These are phyloP conservation scores for Metarhizium guizhouense DNA, from an alignment of 2,329 filamentous ascomycete genomes.

Conservation along the genomic window DNA sequence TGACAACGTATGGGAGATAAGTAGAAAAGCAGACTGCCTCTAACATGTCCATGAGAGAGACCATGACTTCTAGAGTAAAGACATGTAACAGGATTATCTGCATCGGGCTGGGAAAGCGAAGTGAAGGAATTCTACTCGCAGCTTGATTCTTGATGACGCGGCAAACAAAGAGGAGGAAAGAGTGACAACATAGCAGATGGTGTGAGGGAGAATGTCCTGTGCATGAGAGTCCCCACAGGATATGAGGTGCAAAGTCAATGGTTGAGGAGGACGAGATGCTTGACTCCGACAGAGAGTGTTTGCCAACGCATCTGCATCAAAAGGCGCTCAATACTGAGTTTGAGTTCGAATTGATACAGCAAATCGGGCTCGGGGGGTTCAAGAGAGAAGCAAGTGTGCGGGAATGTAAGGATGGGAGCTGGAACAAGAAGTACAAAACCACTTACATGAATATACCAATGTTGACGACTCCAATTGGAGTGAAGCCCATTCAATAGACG, in stretches of 20 bases:
- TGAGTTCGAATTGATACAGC: not conserved
- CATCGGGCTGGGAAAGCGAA: no score
- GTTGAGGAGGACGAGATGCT: no score
- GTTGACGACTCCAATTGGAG: not conserved
- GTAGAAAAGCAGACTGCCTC: no score
- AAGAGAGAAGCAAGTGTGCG: not conserved
- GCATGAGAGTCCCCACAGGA: not conserved
- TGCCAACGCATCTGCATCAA: not conserved
- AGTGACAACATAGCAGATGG: not conserved
- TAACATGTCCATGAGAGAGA: no score
- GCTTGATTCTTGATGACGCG: no score
- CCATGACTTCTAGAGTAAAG: no score
- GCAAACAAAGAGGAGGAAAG: not conserved
- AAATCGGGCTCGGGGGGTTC: not conserved
- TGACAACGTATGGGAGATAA: no score
- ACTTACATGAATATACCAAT: not conserved
- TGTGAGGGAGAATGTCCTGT: not conserved
- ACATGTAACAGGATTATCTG: no score
- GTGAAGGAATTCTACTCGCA: no score
- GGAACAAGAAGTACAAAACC: not conserved
- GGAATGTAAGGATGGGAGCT: not conserved
- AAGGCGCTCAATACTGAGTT: not conserved
- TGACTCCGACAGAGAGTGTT: not conserved
- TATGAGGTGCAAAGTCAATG: not conserved
- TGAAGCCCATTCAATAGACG: not conserved